A percentile compares a stretch with the other conserved stretches of the same genome.
Conservation (phyloP, 2,329 filamentous ascomycete species). For the Beauveria caledonica region DNA sequence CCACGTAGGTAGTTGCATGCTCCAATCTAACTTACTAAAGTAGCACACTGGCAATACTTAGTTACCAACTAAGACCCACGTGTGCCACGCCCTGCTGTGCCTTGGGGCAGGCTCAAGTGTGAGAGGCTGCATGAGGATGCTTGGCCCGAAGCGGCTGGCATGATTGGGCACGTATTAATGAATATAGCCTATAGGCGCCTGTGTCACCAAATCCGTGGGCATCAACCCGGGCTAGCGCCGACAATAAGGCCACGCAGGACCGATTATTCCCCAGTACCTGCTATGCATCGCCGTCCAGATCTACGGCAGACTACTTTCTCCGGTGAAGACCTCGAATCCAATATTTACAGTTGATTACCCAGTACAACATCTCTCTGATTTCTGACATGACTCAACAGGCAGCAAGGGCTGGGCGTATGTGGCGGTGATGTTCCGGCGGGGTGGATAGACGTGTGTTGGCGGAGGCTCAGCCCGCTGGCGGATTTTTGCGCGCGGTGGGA, state of each 20-base stretch:
- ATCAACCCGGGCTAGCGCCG: too few relatives aligned
- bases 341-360: too few relatives aligned
- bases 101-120: neutral
- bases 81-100: neutral
- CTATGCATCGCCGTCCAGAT: neutral
- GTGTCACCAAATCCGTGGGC: too few relatives aligned
- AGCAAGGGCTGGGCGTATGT: neutral
- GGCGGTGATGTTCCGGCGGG: neutral
- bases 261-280: neutral
- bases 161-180: neutral
- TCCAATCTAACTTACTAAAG: too few relatives aligned
- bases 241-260: neutral
- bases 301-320: neutral
- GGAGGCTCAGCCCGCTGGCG: neutral
- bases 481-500: neutral
- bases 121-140: neutral
- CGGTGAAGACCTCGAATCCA: neutral
- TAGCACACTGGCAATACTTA: neutral
- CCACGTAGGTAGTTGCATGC: neutral
- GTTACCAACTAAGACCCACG: neutral
- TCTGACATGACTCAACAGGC: too few relatives aligned
- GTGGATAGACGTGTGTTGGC: neutral
- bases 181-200: neutral
- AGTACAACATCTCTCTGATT: too few relatives aligned
- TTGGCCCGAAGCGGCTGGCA: neutral